phyloP scores from a whole-genome alignment of 1,284 basidiomycete species.

The Caloboletus inedulis region DNA sequence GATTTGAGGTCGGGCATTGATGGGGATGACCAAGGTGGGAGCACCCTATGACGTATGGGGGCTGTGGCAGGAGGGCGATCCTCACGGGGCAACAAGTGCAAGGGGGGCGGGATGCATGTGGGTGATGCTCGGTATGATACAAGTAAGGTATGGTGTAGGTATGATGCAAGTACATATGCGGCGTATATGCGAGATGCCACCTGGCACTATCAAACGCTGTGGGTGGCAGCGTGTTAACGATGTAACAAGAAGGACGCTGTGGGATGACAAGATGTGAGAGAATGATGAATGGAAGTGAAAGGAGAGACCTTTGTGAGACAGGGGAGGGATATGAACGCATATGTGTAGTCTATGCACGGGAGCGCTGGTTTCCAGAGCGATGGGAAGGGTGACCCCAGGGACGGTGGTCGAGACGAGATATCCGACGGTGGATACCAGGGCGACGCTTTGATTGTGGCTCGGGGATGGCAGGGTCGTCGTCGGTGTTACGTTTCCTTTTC shows the following conservation, averaged over 20 bases:
- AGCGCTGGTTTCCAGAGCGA: conserved; percentile 22
- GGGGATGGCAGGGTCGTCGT: conserved; percentile 23
- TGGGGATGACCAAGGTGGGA: conserved; percentile 12
- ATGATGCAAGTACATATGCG: conserved; percentile 30
- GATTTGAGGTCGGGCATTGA: conserved; percentile 11
- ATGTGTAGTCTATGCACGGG: conserved; percentile 13
- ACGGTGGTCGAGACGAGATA: conserved; percentile 18
- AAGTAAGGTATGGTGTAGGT: conserved; percentile 23
- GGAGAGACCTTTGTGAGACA: conserved; percentile 16
- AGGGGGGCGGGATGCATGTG: conserved; percentile 15
- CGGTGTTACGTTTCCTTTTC: conserved; percentile 52
- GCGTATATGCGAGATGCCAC: conserved; percentile 18
- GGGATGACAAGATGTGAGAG: conserved; percentile 20
- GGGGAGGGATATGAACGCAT: conserved; percentile 4
- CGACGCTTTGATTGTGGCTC: conserved; percentile 27
- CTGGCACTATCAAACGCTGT: conserved; percentile 6
- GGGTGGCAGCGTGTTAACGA: conserved; percentile 7
- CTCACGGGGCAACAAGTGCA: conserved; percentile 2
- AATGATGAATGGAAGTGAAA: not conserved
- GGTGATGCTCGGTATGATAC: conserved; percentile 25
- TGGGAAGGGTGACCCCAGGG: conserved; percentile 10
- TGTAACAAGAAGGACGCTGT: conserved; percentile 14
- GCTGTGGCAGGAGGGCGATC: conserved; percentile 7
- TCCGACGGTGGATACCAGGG: conserved; percentile 15
- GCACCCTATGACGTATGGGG: conserved; percentile 29